These are phyloP conservation scores for Cymbopogon flexuosus DNA, from an alignment of 202 grass and related monocot genomes.

Conservation along the genomic window DNA sequence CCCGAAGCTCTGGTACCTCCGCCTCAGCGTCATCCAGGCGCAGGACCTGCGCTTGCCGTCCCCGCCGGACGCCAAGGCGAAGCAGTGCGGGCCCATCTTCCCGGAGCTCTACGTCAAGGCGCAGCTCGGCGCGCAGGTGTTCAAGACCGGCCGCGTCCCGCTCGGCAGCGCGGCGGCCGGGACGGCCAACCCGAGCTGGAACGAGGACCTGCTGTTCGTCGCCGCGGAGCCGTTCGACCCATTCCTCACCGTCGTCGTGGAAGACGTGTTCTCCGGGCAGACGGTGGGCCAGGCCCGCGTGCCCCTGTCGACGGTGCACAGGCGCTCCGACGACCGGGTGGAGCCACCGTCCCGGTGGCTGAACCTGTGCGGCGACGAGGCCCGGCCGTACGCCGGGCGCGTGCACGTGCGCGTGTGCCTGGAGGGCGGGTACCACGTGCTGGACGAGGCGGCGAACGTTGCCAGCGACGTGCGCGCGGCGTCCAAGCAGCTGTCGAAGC, in stretches of 20 bases:
- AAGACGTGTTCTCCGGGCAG: slow-evolving; percentile 57
- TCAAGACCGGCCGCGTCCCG: slow-evolving; percentile 72
- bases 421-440: slow-evolving; percentile 97
- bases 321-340: slow-evolving; percentile 61
- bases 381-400: slow-evolving; percentile 70
- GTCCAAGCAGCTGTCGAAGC: slow-evolving; percentile 93
- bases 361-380: slow-evolving; percentile 72
- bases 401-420: slow-evolving; percentile 89
- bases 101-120: slow-evolving; percentile 79
- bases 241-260: slow-evolving; percentile 60
- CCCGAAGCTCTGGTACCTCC: slow-evolving; percentile 91
- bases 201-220: slow-evolving; percentile 93
- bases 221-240: slow-evolving; percentile 92
- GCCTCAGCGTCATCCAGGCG: slow-evolving; percentile 85
- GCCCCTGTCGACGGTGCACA: slow-evolving; percentile 67
- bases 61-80: slow-evolving; percentile 46
- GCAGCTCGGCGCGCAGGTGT: slow-evolving; percentile 84
- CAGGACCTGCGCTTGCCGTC: slow-evolving; percentile 74
- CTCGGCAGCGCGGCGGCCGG: slow-evolving; percentile 58
- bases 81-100: slow-evolving; percentile 23
- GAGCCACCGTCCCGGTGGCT: slow-evolving; percentile 92
- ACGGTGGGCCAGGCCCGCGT: slow-evolving; percentile 66
- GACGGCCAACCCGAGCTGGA: slow-evolving; percentile 84
- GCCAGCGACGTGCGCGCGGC: slow-evolving; percentile 94
- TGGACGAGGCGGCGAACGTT: slow-evolving; percentile 90